Percentiles rank a stretch among this genome's conserved stretches.
phyloP scores from a whole-genome alignment of 2,329 filamentous ascomycete species.

The Hypocreales sp. region DNA sequence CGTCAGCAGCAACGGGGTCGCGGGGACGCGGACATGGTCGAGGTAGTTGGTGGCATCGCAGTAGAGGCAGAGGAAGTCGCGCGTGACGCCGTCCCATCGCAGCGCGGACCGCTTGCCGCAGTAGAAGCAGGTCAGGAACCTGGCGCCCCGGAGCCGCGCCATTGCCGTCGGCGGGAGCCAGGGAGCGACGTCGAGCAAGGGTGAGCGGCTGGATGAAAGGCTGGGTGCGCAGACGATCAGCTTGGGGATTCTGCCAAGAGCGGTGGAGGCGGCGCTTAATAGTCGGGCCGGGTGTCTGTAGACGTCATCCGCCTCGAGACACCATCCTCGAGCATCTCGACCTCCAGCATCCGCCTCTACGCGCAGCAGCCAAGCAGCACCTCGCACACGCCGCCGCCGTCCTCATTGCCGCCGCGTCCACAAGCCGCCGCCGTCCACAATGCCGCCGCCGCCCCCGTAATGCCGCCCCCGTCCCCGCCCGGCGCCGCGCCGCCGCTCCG shows the following conservation, averaged over 20 bases:
- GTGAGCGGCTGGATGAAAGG: background rate
- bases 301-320: too few species aligned
- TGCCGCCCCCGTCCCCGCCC: too few species aligned
- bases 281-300: too few species aligned
- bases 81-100: constrained; percentile 38
- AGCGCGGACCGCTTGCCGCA: constrained; percentile 55
- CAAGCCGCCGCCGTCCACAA: constrained; percentile 5
- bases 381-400: background rate
- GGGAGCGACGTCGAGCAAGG: too few species aligned
- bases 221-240: too few species aligned
- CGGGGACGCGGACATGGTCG: constrained; percentile 49
- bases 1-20: background rate
- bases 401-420: too few species aligned
- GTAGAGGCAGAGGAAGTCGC: constrained; percentile 55
- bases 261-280: too few species aligned
- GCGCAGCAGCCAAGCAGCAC: too few species aligned
- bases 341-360: too few species aligned
- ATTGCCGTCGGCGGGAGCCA: too few species aligned
- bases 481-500: constrained; percentile 34
- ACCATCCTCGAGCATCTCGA: too few species aligned
- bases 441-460: constrained; percentile 7
- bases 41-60: constrained; percentile 85
- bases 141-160: constrained; percentile 24
- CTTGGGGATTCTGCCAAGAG: constrained; percentile 7
- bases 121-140: constrained; percentile 61